Base-by-base conservation (phyloP, 345 rosid species). In the Arabis alpina region DNA sequence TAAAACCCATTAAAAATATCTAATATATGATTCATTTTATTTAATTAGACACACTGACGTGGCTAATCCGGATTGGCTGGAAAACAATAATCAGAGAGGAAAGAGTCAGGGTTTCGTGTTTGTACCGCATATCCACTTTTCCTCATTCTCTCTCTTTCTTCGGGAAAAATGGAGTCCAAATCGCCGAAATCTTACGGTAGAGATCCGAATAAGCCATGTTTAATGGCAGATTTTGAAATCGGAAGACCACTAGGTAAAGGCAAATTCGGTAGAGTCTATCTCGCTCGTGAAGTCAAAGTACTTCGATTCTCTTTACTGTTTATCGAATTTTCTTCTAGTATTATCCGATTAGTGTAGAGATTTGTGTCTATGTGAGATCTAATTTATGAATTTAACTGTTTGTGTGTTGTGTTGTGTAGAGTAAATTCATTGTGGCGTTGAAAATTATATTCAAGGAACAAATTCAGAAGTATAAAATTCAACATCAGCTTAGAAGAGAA, bases 221-320 rank as follows among this genome's bases (percentile, higher is more conserved):
- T 96, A 11, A 53, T 87, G 13, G 54, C 76, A 24, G 88, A 93
- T 64, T 93, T 93, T 76, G 94, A 93, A 81, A 90, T 93, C 81
- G 98, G 98, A 25, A 87, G 73, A 75, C 98, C 97, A 0, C 86
- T 90, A 2, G 96, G 98, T 14, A 85, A 80, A 72, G 98, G 98
- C 42, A 90, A 93, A 71, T 93, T 93, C 73, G 97, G 96, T 3
- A 71, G 98, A 63, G 98, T 90, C 61, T 93, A 90, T 78, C 84
- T 93, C 76, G 97, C 97, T 70, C 77, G 98, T 61, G 95, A 86
- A 81, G 73, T 65, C 67, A 72, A 88, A 93, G 96, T 90, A 63
- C 10, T 36, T 36, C 44, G 5, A 6, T 37, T 16, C 5, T 9
- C 10, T 50, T 15, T 15, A 40, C 1, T 10, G 1, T 36, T 6